These are phyloP conservation scores for Arthrobotrys entomopaga DNA, from an alignment of 2,329 filamentous ascomycete genomes.

Conservation along the genomic window DNA sequence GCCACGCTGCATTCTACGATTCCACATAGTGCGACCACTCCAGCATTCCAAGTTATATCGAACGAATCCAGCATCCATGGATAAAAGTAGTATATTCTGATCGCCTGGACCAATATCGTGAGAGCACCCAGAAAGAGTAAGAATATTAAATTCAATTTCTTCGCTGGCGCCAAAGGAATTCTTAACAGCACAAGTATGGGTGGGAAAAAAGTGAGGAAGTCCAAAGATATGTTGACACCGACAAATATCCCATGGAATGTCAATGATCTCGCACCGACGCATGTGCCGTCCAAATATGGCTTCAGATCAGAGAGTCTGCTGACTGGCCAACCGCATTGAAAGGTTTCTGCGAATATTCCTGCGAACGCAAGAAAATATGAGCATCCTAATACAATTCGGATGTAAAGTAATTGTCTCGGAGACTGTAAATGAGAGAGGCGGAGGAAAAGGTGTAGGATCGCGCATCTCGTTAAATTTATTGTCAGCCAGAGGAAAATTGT, in stretches of 20 bases:
- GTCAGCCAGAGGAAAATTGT: conserved; percentile 6
- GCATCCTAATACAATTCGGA: background rate
- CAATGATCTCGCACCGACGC: conserved; percentile 5
- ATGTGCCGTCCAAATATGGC: conserved; percentile 16
- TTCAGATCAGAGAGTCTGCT: background rate
- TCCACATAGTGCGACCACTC: conserved; percentile 4
- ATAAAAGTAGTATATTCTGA: conserved; percentile 19
- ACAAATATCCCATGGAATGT: conserved; percentile 3
- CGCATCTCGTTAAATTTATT: conserved; percentile 17
- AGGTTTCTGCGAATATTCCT: background rate
- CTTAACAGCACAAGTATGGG: conserved; percentile 5
- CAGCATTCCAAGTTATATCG: conserved; percentile 19
- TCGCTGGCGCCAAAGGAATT: conserved; percentile 2
- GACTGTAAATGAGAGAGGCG: conserved; percentile 13
- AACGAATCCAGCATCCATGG: conserved; percentile 12
- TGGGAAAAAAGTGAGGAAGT: conserved; percentile 19
- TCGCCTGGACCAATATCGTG: background rate
- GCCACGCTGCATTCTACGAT: conserved; percentile 23
- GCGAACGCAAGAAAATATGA: conserved; percentile 13
- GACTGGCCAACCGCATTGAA: conserved; percentile 19
- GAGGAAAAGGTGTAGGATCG: conserved; percentile 29
- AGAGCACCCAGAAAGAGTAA: conserved; percentile 9
- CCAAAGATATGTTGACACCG: conserved; percentile 3
- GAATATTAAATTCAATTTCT: conserved; percentile 19
- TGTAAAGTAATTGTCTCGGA: conserved; percentile 1